Base-by-base conservation (phyloP, 257 asterid genomes). In the Lycium ferocissimum region DNA sequence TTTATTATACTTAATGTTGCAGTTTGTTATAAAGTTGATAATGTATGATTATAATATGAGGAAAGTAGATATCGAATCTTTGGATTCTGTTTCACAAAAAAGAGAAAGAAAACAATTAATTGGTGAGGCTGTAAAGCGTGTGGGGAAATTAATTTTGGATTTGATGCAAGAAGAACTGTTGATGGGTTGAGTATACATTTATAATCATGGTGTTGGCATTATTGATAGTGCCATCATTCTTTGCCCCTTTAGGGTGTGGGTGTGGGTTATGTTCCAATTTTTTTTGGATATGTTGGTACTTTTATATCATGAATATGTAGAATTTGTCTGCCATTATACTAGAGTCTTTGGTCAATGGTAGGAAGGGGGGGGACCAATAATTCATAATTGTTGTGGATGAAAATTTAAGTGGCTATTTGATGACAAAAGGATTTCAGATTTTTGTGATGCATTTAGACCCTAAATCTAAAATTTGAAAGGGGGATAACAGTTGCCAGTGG, bases 91-190 rank as follows among this genome's bases (percentile, higher is more conserved):
- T 63, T 75, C 40, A 45, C 72, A n/a, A 10, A n/a, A 18, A 45
- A 1, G 14, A 11, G 17, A 4, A 33, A 33, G 54, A 49, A 38
- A 26, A 7, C 58, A 69, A 61, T 62, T 80, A 47, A 56, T 51
- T 26, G 80, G 2, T 62, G 38, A 83, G 75, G 59, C 79, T 80
- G 85, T 70, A 72, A 86, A 88, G 84, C 86, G 86, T 81, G 87
- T 81, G 88, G 85, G 59, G 57, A 66, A 83, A 40, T 37, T 70
- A 80, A 79, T 78, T 56, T 76, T 63, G 79, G 82, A 87, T 70
- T 53, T 76, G 83, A 76, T 79, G 79, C 4, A 15, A 51, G 75
- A 15, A 62, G 40, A 82, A 67, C 75, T 82, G 84, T 82, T 43
- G 79, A 61, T 40, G 84, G 59, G n/a, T 72, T 15, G 80, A 69